Percentiles rank a stretch among this genome's conserved stretches.
Conservation (phyloP, 345 rosid species). For the Hypericum perforatum region DNA sequence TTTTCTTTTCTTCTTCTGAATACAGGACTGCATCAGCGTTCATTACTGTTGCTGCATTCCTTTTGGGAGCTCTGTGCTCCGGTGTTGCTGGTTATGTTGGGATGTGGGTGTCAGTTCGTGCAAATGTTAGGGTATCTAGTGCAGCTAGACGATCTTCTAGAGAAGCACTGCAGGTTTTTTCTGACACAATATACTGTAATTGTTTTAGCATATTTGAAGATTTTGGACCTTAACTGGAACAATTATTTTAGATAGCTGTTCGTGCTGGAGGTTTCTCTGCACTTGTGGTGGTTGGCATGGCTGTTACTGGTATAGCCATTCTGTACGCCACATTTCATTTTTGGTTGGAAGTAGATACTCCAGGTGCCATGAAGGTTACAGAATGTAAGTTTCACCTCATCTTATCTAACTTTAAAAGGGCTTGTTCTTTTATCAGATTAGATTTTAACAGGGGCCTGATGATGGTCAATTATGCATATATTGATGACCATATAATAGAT, state of each 20-base stretch:
- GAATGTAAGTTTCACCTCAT: conserved; percentile 55
- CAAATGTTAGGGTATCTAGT: conserved; percentile 97
- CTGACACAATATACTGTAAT: conserved; percentile 9
- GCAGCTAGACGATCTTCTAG: conserved; percentile 98
- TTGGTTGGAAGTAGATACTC: conserved; percentile 77
- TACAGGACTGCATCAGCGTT: conserved; percentile 72
- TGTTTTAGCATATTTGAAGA: conserved; percentile 16
- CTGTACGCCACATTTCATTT: conserved; percentile 90
- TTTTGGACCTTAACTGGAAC: conserved; percentile 16
- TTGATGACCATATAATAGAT: too few species aligned
- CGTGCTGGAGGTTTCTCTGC: conserved; percentile 99
- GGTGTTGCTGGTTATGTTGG: conserved; percentile 96
- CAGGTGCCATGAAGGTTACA: conserved; percentile 82
- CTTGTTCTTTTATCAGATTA: too few species aligned
- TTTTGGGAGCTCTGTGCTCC: conserved; percentile 88
- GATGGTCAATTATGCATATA: too few species aligned
- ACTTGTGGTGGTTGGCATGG: conserved; percentile 97
- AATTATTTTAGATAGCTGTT: conserved; percentile 58
- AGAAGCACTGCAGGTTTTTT: conserved; percentile 94
- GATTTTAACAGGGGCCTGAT: too few species aligned
- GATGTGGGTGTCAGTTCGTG: conserved; percentile 99
- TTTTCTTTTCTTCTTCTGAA: conserved; percentile 16
- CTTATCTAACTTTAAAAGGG: conserved; percentile 1
- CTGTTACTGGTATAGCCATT: conserved; percentile 91
- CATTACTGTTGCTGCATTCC: conserved; percentile 92